These are phyloP conservation scores for Starmerella asiatica DNA, from an alignment of 805 yeast species.

Conservation along the genomic window DNA sequence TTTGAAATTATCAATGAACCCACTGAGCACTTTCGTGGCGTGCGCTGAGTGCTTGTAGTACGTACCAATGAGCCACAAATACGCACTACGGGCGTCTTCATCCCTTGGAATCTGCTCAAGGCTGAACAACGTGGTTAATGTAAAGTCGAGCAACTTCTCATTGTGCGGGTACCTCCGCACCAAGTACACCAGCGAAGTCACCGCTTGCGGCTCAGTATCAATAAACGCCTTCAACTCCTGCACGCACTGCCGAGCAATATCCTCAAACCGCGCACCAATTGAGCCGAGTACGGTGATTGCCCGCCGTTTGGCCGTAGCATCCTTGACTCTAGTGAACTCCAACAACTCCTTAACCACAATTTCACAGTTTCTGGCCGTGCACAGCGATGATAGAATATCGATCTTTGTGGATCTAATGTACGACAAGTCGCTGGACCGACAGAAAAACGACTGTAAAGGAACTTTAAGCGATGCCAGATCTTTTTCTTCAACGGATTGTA, in stretches of 20 bases:
- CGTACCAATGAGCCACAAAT: slow-evolving; percentile 78
- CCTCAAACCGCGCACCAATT: slow-evolving; percentile 60
- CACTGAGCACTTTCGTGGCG: slow-evolving; percentile 29
- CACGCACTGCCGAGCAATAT: slow-evolving; percentile 51
- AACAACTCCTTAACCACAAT: slow-evolving; percentile 59
- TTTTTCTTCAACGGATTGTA: slow-evolving; percentile 28
- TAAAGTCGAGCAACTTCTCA: slow-evolving; percentile 26
- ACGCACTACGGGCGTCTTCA: slow-evolving; percentile 62
- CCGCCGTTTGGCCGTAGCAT: slow-evolving; percentile 75
- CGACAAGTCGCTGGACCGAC: slow-evolving; percentile 72
- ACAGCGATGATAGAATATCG: slow-evolving; percentile 70
- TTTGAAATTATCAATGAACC: slow-evolving; percentile 35
- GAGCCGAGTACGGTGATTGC: slow-evolving; percentile 85
- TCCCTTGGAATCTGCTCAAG: slow-evolving; percentile 23
- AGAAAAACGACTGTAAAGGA: slow-evolving; percentile 44
- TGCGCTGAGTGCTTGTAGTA: slow-evolving; percentile 28
- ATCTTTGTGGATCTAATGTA: slow-evolving; percentile 82
- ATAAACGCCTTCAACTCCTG: slow-evolving; percentile 41
- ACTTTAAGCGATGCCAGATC: slow-evolving; percentile 2
- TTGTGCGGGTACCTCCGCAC: slow-evolving; percentile 58
- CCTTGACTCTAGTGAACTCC: slow-evolving; percentile 68
- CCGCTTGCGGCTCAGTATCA: slow-evolving; percentile 57
- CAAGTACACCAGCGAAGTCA: slow-evolving; percentile 62
- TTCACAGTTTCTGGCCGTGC: slow-evolving; percentile 45
- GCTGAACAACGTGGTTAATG: not conserved